These are phyloP conservation scores for Ophiocordyceps polyrhachis-furcata DNA, from an alignment of 2,329 filamentous ascomycete genomes.

Conservation along the genomic window DNA sequence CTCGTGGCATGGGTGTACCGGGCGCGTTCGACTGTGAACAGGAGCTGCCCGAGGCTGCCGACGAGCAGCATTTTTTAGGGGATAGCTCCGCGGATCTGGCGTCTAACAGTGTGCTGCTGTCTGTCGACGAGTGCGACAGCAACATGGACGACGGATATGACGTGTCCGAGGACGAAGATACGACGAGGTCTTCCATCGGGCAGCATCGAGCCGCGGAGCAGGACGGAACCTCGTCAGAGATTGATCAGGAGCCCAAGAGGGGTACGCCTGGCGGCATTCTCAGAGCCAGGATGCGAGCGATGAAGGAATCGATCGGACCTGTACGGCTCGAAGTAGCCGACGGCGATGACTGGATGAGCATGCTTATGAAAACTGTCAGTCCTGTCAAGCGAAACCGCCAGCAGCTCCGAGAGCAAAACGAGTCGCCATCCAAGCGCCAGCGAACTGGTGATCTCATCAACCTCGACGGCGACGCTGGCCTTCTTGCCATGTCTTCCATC, in stretches of 20 bases:
- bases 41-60: slow-evolving; percentile 33
- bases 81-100: slow-evolving; percentile 71
- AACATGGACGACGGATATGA: slow-evolving; percentile 62
- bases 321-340: slow-evolving; percentile 40
- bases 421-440: slow-evolving; percentile 24
- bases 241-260: slow-evolving; percentile 25
- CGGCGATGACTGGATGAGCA: slow-evolving; percentile 81
- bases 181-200: slow-evolving; percentile 61
- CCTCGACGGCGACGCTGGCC: slow-evolving; percentile 25
- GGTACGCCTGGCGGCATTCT: slow-evolving; percentile 40
- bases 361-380: slow-evolving; percentile 84
- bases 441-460: slow-evolving; percentile 9
- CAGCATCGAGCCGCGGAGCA: slow-evolving; percentile 63
- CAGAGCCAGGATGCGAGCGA: slow-evolving; percentile 43
- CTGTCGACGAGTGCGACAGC: slow-evolving; percentile 31
- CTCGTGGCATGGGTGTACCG: slow-evolving; percentile 38
- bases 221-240: slow-evolving; percentile 35
- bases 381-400: slow-evolving; percentile 83
- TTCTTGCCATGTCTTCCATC: slow-evolving; percentile 22
- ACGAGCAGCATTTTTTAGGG: slow-evolving; percentile 74
- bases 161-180: slow-evolving; percentile 48
- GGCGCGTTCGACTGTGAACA: slow-evolving; percentile 59
- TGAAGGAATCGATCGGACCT: slow-evolving; percentile 40
- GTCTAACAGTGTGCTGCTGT: slow-evolving; percentile 40
- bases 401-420: slow-evolving; percentile 40